These are phyloP conservation scores for Amorphotheca resinae DNA, from an alignment of 495 filamentous ascomycete species.

Conservation along the genomic window DNA sequence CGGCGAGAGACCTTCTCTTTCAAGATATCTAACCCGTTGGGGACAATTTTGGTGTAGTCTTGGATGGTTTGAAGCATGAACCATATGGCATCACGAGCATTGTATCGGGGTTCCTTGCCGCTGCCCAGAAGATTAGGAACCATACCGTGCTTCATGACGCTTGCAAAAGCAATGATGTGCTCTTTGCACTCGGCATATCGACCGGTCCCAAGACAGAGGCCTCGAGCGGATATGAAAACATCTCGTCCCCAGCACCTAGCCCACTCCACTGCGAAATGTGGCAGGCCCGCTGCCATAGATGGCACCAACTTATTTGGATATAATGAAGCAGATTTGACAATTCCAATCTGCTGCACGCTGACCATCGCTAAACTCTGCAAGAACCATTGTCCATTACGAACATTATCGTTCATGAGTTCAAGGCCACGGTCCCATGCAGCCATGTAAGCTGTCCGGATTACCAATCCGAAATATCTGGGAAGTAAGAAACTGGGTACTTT, in stretches of 20 bases:
- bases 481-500: constrained; percentile 78
- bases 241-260: constrained; percentile 96
- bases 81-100: constrained; percentile 93
- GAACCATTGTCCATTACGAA: constrained; percentile 73
- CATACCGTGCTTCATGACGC: constrained; percentile 97
- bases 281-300: constrained; percentile 82
- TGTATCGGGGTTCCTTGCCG: constrained; percentile 86
- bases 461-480: constrained; percentile 85
- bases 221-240: constrained; percentile 89
- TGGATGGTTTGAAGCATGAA: constrained; percentile 93
- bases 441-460: constrained; percentile 74
- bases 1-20: constrained; percentile 66
- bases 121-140: constrained; percentile 86
- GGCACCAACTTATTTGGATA: constrained; percentile 76
- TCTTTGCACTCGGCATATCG: constrained; percentile 79
- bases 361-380: constrained; percentile 77
- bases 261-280: constrained; percentile 91
- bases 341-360: constrained; percentile 77
- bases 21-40: constrained; percentile 62
- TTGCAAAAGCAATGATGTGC: constrained; percentile 91
- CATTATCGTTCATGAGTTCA: constrained; percentile 61
- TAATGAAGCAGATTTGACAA: constrained; percentile 77
- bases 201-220: constrained; percentile 78
- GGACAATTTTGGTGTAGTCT: constrained; percentile 77
- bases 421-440: constrained; percentile 69